A percentile compares a stretch with the other conserved stretches of the same genome.
Conservation (phyloP, 1,284 basidiomycete species). For the Gymnopus androsaceus region DNA sequence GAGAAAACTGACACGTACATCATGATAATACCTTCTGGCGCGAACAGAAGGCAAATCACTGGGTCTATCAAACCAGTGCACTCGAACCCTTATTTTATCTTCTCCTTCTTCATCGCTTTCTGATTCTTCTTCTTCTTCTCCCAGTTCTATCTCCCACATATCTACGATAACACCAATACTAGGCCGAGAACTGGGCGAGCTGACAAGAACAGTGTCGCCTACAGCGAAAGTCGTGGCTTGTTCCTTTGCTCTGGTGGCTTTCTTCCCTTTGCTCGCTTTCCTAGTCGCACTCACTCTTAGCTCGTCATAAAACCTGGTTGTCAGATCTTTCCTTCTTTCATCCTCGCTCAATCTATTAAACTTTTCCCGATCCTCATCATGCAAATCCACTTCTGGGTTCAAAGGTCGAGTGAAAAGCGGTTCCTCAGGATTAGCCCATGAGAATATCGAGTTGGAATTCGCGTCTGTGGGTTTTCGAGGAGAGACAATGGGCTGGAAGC, state of each 20-base stretch:
- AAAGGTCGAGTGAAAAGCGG: slow-evolving; percentile 41
- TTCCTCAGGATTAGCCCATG: too few relatives aligned
- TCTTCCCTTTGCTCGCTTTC: slow-evolving; percentile 20
- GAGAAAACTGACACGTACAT: slow-evolving; percentile 45
- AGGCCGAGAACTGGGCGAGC: slow-evolving; percentile 48
- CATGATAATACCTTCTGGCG: slow-evolving; percentile 53
- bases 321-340: slow-evolving; percentile 27
- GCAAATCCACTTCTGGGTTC: slow-evolving; percentile 37
- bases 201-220: slow-evolving; percentile 68
- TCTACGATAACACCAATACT: slow-evolving; percentile 67
- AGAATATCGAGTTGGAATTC: slow-evolving; percentile 28
- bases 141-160: slow-evolving; percentile 56
- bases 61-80: slow-evolving; percentile 75
- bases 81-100: slow-evolving; percentile 50
- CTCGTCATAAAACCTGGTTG: slow-evolving; percentile 44
- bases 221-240: slow-evolving; percentile 41
- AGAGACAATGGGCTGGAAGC: slow-evolving; percentile 45
- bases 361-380: slow-evolving; percentile 35
- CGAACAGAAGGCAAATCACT: slow-evolving; percentile 58
- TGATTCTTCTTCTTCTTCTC: slow-evolving; percentile 25
- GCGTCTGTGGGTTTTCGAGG: slow-evolving; percentile 33
- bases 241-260: slow-evolving; percentile 16
- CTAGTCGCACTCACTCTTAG: slow-evolving; percentile 29
- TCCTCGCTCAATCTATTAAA: slow-evolving; percentile 29
- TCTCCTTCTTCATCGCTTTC: slow-evolving; percentile 25